phyloP scores from a whole-genome alignment of 495 filamentous ascomycete species.

The Tuber melanosporum region DNA sequence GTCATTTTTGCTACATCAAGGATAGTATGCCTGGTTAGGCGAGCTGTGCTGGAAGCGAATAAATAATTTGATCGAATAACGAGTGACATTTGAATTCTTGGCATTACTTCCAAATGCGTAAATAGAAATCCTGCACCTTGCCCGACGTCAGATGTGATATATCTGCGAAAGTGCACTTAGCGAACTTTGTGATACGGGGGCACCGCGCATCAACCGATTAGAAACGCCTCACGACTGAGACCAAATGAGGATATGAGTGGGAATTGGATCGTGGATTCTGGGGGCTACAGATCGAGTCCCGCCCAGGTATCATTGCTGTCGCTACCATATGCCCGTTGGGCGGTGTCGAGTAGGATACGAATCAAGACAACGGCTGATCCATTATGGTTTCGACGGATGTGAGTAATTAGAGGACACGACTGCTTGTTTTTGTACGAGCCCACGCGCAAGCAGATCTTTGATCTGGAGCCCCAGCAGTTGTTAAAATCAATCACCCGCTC shows the following conservation, averaged over 20 bases:
- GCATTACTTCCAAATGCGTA: not conserved
- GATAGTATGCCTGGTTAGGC: not conserved
- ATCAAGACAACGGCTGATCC: not conserved
- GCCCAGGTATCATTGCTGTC: not conserved
- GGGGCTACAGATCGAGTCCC: not conserved
- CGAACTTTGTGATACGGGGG: not conserved
- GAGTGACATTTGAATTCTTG: not conserved
- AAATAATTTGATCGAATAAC: not conserved
- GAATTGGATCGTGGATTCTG: not conserved
- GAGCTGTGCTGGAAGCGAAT: too few species aligned
- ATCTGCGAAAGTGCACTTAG: not conserved
- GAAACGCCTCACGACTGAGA: not conserved
- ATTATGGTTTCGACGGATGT: not conserved
- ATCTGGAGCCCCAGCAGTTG: not conserved
- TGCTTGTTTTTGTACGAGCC: not conserved
- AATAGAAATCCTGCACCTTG: not conserved
- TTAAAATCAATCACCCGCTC: not conserved
- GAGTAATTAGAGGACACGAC: not conserved
- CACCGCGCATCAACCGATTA: not conserved
- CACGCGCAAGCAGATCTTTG: not conserved
- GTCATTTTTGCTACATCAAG: not conserved
- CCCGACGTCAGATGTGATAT: conserved; percentile 4
- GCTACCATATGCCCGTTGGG: too few species aligned
- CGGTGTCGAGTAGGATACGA: too few species aligned
- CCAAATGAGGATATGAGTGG: not conserved